Evolutionary conservation across 805 yeast genomes (phyloP), one percentile per base, ranked within the genome.

Genomic region (Monosporozyma servazzii): DNA sequence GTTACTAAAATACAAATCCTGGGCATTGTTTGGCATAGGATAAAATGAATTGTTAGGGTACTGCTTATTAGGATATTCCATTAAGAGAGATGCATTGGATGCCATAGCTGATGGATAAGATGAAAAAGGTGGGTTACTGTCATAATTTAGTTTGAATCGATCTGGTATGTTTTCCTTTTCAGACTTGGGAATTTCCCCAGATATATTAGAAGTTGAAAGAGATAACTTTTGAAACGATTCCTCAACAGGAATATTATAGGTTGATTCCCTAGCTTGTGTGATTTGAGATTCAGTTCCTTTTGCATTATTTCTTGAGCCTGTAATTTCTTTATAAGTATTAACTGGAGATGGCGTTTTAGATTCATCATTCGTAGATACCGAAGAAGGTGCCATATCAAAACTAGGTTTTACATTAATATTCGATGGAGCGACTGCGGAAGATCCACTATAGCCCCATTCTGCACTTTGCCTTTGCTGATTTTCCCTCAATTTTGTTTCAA

Each of bases 391-490:
- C 41, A 46, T 25, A 17, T 25, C 29, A 20, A 42, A 48, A 49
- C 63, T 58, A 15, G 70, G 69, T 46, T 61, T 64, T 4, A 55
- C 55, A 43, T 52, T 48, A 29, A 66, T 58, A 3, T 56, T 52
- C 2, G 58, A 48, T 2, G 70, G 69, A 0, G 70, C 67, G 30
- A 53, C 54, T 3, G 60, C 62, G 5, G 69, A 63, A 10, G 69
- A 63, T 2, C 70, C 70, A 55, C 70, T 66, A 48, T 65, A 66
- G 4, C 65, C 63, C 56, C 64, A 53, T 13, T 41, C 44, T 29
- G 31, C 33, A 40, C 31, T 36, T 37, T 42, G 41, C 15, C 17
- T 41, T 40, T 43, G 47, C 25, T 40, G 21, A 27, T 33, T 18
- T 17, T 44, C 25, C 21, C 43, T 48, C 44, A 30, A 13, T 39